Base-by-base conservation (phyloP, 2,329 filamentous ascomycete genomes). In the Penicillium sp. region DNA sequence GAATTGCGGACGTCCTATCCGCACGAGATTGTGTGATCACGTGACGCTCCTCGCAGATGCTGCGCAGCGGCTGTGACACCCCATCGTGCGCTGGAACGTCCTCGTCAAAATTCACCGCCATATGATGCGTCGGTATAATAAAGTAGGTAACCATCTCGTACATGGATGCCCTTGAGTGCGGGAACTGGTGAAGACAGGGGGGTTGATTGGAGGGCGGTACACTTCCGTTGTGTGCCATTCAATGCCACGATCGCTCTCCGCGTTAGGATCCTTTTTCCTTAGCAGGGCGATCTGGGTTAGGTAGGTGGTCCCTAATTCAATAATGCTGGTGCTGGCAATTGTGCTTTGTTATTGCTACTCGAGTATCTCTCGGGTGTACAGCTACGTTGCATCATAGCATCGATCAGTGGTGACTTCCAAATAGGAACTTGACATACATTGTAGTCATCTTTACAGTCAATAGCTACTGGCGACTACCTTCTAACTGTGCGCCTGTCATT, bases 31-130 rank as follows among this genome's bases (percentile, higher is more conserved):
- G 41, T 44, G 22, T 44, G 19, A 27, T 44, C 22, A 22, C 4
- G 19, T 44, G 19, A 27, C 9, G 6, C 18, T 39, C 19, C 35
- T 51, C 49, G 49, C 49, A 39, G 49, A 40, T 18, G 31, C 49
- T 27, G 13, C 41, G 37, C 35, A 56, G 52, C 53, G 47, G 54
- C 52, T 50, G 57, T 57, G 54, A 54, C 50, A 56, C 59, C 54
- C 47, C 50, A 47, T 56, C 56, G 51, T 64, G 51, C 51, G 33
- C 54, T 33, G 27, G 16, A 6, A 46, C 53, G 51, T 58, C 51
- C 59, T 59, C 56, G 22, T 13, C n/a, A 22, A 24, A 61, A 59
- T 69, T 69, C 69, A 72, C 70, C 69, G 70, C 70, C 59, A 72
- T 71, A 60, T 72, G 69, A 72, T 69, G 65, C 46, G 62, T 71